Evolutionary conservation across 768 basidiomycete species (phyloP), one percentile per base, ranked within the genome.

Genomic region (Lactifluus subvellereus): DNA sequence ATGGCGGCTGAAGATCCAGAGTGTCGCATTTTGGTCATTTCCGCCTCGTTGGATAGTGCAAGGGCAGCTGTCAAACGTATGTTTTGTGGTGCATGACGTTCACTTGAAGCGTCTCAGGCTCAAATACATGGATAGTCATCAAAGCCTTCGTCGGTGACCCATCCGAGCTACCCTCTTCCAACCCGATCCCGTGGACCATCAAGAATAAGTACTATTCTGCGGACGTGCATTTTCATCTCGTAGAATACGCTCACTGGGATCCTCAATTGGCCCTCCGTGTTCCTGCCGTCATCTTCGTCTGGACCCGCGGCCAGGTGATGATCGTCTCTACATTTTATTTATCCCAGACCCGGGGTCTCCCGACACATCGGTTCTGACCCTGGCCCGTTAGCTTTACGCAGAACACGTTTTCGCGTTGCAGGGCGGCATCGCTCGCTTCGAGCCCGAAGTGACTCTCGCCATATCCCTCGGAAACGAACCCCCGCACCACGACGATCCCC

Each of bases 161-260:
- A 47, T 58, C 49, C 49, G 54, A 59, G 6, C 43, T 62, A 9
- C 49, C 66, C 18, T 3, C 60, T 11, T 52, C 55, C 11, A 59
- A 60, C 14, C n/a, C 37, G 32, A 73, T 89, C 37, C 85, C 87
- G 10, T 92, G 89, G 89, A 87, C 82, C 47, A 88, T 92, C 64
- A 74, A 75, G 56, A 92, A 92, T 77, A 86, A 83, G 72, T 94
- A 94, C 74, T 94, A 93, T 75, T 82, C 82, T 14, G 91, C 91
- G 1, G 77, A 81, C 62, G 87, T 94, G 7, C 83, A 85, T 64
- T 91, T 93, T 70, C 75, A 83, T 38, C 75, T 79, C 11, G 79
- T 79, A 59, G 75, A 79, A 18, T 71, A 84, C 57, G 74, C 76
- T 35, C 76, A 78, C 11, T 76, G 82, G 62, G 72, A 72, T 35